phyloP scores from a whole-genome alignment of 805 yeast genomes.

The Myxozyma kluyveri region DNA sequence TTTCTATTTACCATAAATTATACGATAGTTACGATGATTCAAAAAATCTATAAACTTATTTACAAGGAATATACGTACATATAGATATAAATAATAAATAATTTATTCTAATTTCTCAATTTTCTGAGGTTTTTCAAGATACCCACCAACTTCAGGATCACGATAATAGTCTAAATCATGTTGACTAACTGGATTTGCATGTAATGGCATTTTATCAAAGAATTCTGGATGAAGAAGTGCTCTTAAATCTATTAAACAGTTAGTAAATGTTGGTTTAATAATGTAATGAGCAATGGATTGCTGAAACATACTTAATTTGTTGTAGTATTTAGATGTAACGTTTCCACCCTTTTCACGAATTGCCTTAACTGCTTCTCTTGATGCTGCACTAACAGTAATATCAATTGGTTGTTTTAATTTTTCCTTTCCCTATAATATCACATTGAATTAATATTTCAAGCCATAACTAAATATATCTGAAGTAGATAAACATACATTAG shows the following conservation, averaged over 20 bases:
- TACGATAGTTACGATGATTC: background rate
- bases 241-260: conserved; percentile 46
- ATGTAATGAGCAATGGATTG: background rate
- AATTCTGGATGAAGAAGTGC: conserved; percentile 77
- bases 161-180: conserved; percentile 79
- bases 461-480: conserved; percentile 32
- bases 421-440: conserved; percentile 37
- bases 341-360: conserved; percentile 73
- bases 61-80: too few relatives aligned
- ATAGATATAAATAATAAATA: background rate
- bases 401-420: conserved; percentile 55
- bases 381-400: conserved; percentile 81
- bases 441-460: background rate
- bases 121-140: conserved; percentile 43
- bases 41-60: background rate
- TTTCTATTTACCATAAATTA: too few relatives aligned
- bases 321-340: conserved; percentile 69
- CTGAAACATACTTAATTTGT: conserved; percentile 46
- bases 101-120: background rate
- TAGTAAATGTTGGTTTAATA: background rate
- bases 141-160: conserved; percentile 70
- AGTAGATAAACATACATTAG: conserved; percentile 44
- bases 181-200: conserved; percentile 80
- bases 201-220: conserved; percentile 77
- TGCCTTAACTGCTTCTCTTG: conserved; percentile 65